Evolutionary conservation across 2,329 filamentous ascomycete species (phyloP), one percentile per base, ranked within the genome.

Genomic region (Lachnellula arida): DNA sequence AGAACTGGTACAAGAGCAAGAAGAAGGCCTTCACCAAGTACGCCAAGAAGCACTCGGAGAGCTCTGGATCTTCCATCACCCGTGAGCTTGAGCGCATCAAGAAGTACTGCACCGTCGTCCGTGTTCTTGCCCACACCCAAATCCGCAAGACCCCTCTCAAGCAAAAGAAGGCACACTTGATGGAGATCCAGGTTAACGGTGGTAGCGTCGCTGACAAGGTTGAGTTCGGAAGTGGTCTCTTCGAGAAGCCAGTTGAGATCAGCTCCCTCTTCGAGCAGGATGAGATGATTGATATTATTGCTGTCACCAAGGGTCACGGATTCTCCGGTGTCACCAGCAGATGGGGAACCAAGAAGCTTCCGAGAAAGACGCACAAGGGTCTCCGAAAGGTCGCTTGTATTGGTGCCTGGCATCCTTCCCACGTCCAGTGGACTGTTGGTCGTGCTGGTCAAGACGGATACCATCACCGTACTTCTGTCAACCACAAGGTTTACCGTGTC

Each of bases 1-100:
- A 97, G 91, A 99, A 99, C 89, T 99, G 94, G 94, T 99, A 99
- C 89, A 96, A 96, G 89, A 91, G 87, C 86, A 99, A 99, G 92
- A 97, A 97, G 91, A 99, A 99, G 93, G 94, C 94, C 63, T 99
- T 99, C 85, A 99, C 94, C 85, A 97, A 96, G 85, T 99, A 99
- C 82, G 91, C 94, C 84, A 99, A 97, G 91, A 93, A 96, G 87
- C 91, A 97, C 88, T 91, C 93, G 65, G 93, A 97, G 84, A 87
- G 80, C 82, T 89, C 78, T 79, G 92, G 91, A 73, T 81, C 89
- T 70, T 91, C 90, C 73, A 88, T 97, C 82, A 91, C 89, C 78
- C 89, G 90, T 75, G 94, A 99, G 81, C 87, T 99, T 75, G 94
- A 97, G 88, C 92, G 94, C 80, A 97, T 99, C 81, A 96, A 97